Evolutionary conservation across 495 filamentous ascomycete species (phyloP), one percentile per base, ranked within the genome.

Genomic region (Penicillium bialowiezense): DNA sequence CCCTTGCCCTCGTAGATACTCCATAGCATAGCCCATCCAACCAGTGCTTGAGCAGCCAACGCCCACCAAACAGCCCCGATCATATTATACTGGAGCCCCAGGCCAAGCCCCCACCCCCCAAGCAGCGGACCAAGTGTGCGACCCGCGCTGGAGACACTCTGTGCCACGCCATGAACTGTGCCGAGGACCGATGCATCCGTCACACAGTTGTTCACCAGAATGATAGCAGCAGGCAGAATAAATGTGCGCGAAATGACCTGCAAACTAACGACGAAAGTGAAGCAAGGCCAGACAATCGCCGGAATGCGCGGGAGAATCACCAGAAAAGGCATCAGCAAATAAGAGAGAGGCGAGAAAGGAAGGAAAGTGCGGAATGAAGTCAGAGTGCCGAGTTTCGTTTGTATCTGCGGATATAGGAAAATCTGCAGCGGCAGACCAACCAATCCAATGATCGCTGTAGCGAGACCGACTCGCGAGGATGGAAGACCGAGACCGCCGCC

Each of bases 161-260:
- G 83, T 3, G 80, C 85, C 0, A 85, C 72, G 0, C 87, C 87
- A 51, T 90, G 84, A 0, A 91, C 72, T 1, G 85, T 88, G 0
- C 86, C 85, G 7, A 90, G 62, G 2, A 87, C 75, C 5, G 58
- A 70, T 4, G 79, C 76, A 32, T 81, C 70, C 2, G 86, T 82
- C n/a, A 82, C 79, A 12, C 74, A 73, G 51, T 90, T 88, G 13
- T 84, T 89, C 0, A 90, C 71, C 1, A 91, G 64, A 12, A 90
- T 88, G 0, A 86, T 77, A 1, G 79, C 80, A 5, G 78, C 79
- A 0, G 88, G 87, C 1, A 87, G 70, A 2, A 82, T 82, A 56
- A 90, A 89, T 3, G 86, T 89, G 34, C 85, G 74, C 1, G 84
- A 88, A 14, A 83, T 64, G 19, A 90, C 86, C 60, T 90, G 87